A percentile compares a stretch with the other conserved stretches of the same genome.
These are phyloP conservation scores for Ophiostoma piceae DNA, from an alignment of 2,329 filamentous ascomycete species.

Conservation along the genomic window DNA sequence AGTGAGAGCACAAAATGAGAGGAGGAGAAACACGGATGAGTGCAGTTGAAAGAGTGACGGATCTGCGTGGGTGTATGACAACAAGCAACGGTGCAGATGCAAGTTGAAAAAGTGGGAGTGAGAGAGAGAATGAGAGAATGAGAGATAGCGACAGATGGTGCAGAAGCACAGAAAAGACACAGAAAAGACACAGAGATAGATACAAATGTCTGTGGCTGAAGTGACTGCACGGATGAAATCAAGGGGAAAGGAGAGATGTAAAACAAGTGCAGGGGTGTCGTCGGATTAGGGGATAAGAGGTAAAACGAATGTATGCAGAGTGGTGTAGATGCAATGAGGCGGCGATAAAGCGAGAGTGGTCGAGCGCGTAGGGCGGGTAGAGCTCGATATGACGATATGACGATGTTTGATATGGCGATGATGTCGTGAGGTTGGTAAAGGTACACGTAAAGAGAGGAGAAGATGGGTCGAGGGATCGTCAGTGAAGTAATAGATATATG, in stretches of 20 bases:
- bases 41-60: neutral
- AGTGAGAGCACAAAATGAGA: neutral
- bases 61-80: constrained; percentile 3
- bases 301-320: neutral
- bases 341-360: neutral
- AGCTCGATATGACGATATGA: neutral
- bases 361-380: neutral
- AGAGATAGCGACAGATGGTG: neutral
- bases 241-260: constrained; percentile 17
- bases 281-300: neutral
- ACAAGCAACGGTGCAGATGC: neutral
- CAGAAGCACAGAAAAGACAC: neutral
- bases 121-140: neutral
- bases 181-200: neutral
- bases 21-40: neutral
- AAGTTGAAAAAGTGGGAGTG: neutral
- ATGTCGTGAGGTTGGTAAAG: neutral
- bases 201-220: neutral
- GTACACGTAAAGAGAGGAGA: neutral
- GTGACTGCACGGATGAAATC: constrained; percentile 9
- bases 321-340: neutral
- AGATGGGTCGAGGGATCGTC: neutral
- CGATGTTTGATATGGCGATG: neutral
- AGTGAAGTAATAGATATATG: neutral
- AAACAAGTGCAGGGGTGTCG: constrained; percentile 19